Conservation (phyloP, 83 land plant species). For the Diphasiastrum complanatum region DNA sequence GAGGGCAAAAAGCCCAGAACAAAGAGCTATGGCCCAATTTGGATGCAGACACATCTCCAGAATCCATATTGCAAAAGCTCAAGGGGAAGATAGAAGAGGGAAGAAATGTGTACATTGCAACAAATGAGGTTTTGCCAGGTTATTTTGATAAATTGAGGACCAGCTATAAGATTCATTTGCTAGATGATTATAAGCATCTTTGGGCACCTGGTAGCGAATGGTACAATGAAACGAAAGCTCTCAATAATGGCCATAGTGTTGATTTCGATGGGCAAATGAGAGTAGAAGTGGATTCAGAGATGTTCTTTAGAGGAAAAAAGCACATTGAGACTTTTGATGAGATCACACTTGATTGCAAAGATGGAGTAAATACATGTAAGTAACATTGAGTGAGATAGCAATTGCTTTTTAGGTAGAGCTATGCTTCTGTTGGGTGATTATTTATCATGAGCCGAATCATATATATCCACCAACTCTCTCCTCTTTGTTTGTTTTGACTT, state of each 20-base stretch:
- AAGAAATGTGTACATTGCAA: conserved; percentile 69
- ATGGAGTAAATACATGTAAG: conserved; percentile 69
- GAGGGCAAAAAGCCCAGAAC: conserved; percentile 78
- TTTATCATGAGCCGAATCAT: too few relatives aligned
- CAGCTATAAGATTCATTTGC: conserved; percentile 53
- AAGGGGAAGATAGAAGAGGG: conserved; percentile 49
- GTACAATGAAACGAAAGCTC: conserved; percentile 57
- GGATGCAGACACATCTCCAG: conserved; percentile 71
- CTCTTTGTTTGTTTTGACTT: too few relatives aligned
- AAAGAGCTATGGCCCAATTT: conserved; percentile 77
- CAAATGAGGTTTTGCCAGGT: conserved; percentile 51
- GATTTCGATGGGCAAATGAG: conserved; percentile 93
- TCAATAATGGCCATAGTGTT: conserved; percentile 54
- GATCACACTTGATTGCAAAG: conserved; percentile 86
- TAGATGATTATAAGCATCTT: conserved; percentile 66
- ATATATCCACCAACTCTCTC: too few relatives aligned
- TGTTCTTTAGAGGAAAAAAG: conserved; percentile 78
- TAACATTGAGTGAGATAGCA: too few relatives aligned
- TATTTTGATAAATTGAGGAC: conserved; percentile 74
- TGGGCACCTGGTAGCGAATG: conserved; percentile 80
- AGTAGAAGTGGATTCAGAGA: conserved; percentile 76
- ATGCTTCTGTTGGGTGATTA: too few relatives aligned
- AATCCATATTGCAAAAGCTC: conserved; percentile 45
- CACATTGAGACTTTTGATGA: conserved; percentile 86
- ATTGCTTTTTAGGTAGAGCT: too few relatives aligned